Conservation (phyloP, 1,284 basidiomycete species). For the Boletus sp. region DNA sequence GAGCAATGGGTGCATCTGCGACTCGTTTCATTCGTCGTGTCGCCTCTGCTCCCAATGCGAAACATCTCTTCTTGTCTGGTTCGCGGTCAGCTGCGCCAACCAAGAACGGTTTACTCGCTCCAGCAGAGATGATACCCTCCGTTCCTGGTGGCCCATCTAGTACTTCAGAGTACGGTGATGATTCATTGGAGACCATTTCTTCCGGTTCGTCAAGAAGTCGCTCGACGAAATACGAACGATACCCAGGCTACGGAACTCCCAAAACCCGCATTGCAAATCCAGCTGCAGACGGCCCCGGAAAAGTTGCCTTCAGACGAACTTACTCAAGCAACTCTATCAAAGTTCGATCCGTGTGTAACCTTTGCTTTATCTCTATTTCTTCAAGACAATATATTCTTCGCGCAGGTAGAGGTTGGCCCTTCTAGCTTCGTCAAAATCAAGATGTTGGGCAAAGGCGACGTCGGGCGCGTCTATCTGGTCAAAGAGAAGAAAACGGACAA, state of each 20-base stretch:
- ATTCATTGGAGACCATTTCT: constrained; percentile 69
- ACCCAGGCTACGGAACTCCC: constrained; percentile 24
- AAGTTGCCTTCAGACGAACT: constrained; percentile 83
- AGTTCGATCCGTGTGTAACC: constrained; percentile 68
- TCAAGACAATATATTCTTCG: constrained; percentile 2
- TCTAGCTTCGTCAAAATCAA: constrained; percentile 93
- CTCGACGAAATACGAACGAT: constrained; percentile 36
- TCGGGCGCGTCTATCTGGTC: constrained; percentile 94
- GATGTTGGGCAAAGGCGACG: constrained; percentile 92
- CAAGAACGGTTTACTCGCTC: constrained; percentile 76
- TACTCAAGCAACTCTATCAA: constrained; percentile 99
- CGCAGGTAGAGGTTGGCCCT: constrained; percentile 84
- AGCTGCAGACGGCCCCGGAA: constrained; percentile 47
- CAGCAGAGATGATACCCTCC: constrained; percentile 52
- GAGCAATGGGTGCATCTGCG: constrained; percentile 63
- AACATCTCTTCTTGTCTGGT: constrained; percentile 73
- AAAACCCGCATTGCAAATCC: constrained; percentile 45
- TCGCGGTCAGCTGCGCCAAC: constrained; percentile 52
- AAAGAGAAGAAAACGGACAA: constrained; percentile 93
- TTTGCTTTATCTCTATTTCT: constrained; percentile 1
- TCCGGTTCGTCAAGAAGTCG: constrained; percentile 64
- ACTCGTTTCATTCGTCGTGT: constrained; percentile 89
- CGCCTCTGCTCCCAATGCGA: constrained; percentile 94
- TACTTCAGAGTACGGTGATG: constrained; percentile 54
- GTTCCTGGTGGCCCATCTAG: constrained; percentile 43